These are phyloP conservation scores for Neofusicoccum umdonicola DNA, from an alignment of 2,329 filamentous ascomycete species.

Conservation along the genomic window DNA sequence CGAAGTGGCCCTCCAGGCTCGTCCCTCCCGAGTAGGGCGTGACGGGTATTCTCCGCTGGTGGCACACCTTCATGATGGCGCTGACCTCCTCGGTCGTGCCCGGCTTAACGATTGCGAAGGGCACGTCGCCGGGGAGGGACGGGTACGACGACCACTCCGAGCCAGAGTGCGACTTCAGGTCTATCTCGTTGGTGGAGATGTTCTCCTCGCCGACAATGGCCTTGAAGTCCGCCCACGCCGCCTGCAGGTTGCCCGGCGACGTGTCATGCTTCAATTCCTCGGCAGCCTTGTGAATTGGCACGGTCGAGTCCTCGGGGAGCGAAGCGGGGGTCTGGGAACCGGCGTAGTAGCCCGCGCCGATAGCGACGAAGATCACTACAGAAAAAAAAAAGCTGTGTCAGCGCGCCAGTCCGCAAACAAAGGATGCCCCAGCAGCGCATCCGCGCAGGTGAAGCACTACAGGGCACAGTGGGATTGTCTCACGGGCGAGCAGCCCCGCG, in stretches of 20 bases:
- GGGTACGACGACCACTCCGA: constrained; percentile 63
- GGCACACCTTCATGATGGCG: constrained; percentile 85
- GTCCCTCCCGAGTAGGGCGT: constrained; percentile 86
- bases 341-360: constrained; percentile 55
- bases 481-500: constrained; percentile 12
- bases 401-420: background rate
- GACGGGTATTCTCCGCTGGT: constrained; percentile 75
- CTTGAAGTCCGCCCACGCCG: constrained; percentile 63
- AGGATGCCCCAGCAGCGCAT: background rate
- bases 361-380: constrained; percentile 52
- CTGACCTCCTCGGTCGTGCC: constrained; percentile 77
- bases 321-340: constrained; percentile 51
- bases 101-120: constrained; percentile 71
- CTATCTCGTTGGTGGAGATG: constrained; percentile 56
- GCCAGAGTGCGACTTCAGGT: constrained; percentile 57
- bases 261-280: constrained; percentile 54
- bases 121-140: constrained; percentile 40
- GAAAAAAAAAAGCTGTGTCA: background rate
- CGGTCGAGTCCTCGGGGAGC: constrained; percentile 55
- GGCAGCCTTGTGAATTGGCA: constrained; percentile 48
- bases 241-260: constrained; percentile 57
- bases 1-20: constrained; percentile 84
- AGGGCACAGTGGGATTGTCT: background rate
- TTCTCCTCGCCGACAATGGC: constrained; percentile 62
- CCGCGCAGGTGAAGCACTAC: background rate